Evolutionary conservation across 2,329 filamentous ascomycete genomes (phyloP).

Genomic region (Trichoderma gracile): DNA sequence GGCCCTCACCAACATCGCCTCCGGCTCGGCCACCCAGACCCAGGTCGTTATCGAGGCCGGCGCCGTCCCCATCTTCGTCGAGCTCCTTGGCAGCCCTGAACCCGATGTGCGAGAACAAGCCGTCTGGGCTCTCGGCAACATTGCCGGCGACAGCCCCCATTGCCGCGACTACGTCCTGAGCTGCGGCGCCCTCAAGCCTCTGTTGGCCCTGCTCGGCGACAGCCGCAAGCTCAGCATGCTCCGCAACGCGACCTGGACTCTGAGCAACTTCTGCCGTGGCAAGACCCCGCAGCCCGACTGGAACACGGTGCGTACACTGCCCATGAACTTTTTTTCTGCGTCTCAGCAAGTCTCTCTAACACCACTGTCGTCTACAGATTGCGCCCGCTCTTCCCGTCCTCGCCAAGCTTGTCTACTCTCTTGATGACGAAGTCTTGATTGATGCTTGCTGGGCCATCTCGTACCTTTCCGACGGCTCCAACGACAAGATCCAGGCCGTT

Average conservation of each 20-base stretch:
- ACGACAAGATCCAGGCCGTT: constrained; percentile 98
- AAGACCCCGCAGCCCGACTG: constrained; percentile 99
- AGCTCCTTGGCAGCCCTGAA: constrained; percentile 91
- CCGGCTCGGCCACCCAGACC: constrained; percentile 93
- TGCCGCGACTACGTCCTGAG: constrained; percentile 96
- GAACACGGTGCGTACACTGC: constrained; percentile 71
- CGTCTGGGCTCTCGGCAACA: constrained; percentile 98
- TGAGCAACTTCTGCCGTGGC: constrained; percentile 99
- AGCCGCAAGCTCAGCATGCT: constrained; percentile 99
- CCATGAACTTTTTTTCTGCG: background rate
- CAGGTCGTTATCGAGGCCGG: constrained; percentile 98
- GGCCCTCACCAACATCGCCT: constrained; percentile 99
- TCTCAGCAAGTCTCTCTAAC: constrained; percentile 16
- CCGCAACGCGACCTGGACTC: constrained; percentile 95
- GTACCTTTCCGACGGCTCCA: constrained; percentile 95
- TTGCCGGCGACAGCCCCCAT: constrained; percentile 95
- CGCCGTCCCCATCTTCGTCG: constrained; percentile 97
- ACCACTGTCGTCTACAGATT: constrained; percentile 60
- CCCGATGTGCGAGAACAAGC: constrained; percentile 97
- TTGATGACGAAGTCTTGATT: constrained; percentile 97
- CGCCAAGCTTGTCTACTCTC: constrained; percentile 95
- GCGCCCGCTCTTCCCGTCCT: constrained; percentile 91
- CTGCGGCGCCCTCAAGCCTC: constrained; percentile 85
- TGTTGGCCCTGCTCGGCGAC: constrained; percentile 87
- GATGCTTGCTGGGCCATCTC: constrained; percentile 99